Percentiles rank a stretch among this genome's conserved stretches.
Evolutionary conservation across 176 grass and related monocot species (phyloP).

Genomic region (Eleusine coracana): DNA sequence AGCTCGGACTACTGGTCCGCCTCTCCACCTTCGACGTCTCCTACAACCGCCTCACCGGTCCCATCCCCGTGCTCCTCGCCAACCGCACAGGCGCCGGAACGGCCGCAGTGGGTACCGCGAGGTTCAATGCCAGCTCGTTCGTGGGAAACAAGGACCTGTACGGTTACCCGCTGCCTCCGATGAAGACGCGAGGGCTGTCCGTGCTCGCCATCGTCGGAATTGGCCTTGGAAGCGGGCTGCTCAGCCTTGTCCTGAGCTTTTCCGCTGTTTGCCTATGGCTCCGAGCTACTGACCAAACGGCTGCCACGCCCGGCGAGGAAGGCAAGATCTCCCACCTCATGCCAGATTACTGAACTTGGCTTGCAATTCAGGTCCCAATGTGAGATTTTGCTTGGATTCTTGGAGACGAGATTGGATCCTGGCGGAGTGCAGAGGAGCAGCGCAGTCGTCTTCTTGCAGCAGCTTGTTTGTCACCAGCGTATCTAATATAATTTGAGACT

Average conservation of each 20-base stretch:
- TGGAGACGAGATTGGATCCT: conserved; percentile 37
- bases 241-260: conserved; percentile 81
- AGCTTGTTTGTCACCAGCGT: conserved; percentile 21
- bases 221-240: conserved; percentile 69
- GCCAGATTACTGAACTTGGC: conserved; percentile 66
- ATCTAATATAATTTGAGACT: conserved; percentile 32
- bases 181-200: conserved; percentile 48
- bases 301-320: conserved; percentile 54
- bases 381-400: conserved; percentile 25
- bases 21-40: conserved; percentile 79
- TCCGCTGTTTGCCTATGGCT: conserved; percentile 83
- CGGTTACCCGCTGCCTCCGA: conserved; percentile 65
- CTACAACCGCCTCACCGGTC: conserved; percentile 60
- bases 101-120: conserved; percentile 23
- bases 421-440: conserved; percentile 11
- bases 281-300: conserved; percentile 46
- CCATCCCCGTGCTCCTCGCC: conserved; percentile 63
- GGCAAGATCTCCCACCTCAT: conserved; percentile 86
- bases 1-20: conserved; percentile 63
- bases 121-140: conserved; percentile 79
- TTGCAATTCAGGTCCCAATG: neutral
- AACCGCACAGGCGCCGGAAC: conserved; percentile 47
- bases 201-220: conserved; percentile 82
- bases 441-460: conserved; percentile 7
- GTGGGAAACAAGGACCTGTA: conserved; percentile 68